Evolutionary conservation across 148 eudicot species (phyloP).

Genomic region (Silene uniflora): DNA sequence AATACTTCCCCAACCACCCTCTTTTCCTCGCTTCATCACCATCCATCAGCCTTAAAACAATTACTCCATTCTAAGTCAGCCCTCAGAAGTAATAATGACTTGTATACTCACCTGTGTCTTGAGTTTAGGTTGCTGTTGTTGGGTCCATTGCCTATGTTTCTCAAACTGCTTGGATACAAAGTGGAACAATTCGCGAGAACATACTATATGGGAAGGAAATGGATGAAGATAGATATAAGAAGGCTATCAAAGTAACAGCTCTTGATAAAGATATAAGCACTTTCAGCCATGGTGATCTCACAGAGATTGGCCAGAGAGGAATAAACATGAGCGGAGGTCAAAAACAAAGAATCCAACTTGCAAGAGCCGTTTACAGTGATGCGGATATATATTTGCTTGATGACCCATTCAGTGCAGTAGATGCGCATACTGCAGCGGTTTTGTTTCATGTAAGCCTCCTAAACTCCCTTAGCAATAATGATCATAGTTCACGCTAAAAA

Average conservation of each 20-base stretch:
- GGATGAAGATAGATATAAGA: constrained; percentile 39
- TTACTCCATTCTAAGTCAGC: too few species aligned
- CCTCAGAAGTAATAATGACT: background rate
- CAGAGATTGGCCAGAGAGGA: constrained; percentile 66
- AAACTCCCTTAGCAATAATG: background rate
- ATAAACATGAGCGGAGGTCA: constrained; percentile 66
- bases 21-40: too few species aligned
- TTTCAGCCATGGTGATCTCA: constrained; percentile 52
- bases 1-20: too few species aligned
- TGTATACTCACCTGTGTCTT: background rate
- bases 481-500: background rate
- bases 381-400: constrained; percentile 61
- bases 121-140: constrained; percentile 38
- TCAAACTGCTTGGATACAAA: constrained; percentile 70
- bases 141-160: constrained; percentile 59
- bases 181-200: constrained; percentile 58
- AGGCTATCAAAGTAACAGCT: constrained; percentile 38
- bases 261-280: constrained; percentile 45
- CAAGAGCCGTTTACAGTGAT: constrained; percentile 58
- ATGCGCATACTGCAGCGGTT: constrained; percentile 58
- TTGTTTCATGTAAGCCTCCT: constrained; percentile 39
- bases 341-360: constrained; percentile 56
- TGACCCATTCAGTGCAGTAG: constrained; percentile 73
- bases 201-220: constrained; percentile 55
- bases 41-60: too few species aligned